Base-by-base conservation (phyloP, 2,329 filamentous ascomycete species). In the Pseudogymnoascus sp. region DNA sequence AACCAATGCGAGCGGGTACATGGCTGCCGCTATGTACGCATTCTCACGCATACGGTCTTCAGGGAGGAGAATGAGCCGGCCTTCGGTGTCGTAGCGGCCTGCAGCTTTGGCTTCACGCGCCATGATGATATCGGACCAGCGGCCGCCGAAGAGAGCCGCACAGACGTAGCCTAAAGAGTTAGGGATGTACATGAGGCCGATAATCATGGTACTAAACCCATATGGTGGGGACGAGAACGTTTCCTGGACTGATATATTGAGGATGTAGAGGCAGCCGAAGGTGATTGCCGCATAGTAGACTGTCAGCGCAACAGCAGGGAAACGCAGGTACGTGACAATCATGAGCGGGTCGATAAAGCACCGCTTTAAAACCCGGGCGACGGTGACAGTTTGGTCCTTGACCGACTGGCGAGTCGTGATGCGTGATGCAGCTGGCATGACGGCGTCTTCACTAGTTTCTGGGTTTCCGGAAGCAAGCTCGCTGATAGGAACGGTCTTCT, bases 21-120 rank as follows among this genome's bases (percentile, higher is more conserved):
- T 68, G 3, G 85, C 78, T 0, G 87, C 87, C 2, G 88, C 88
- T 0, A 93, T 74, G 88, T 88, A 93, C 2, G 88, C 88, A 71
- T 96, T 95, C 71, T 93, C 88, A 45, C 87, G 81, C 84, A 95
- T 90, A 11, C 91, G 83, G 73, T 96, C 91, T 75, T 95, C 91
- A 0, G 91, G 91, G 1, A 85, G 78, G 70, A 85, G 88, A 8
- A 90, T 76, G 18, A 91, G 77, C 63, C 81, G 82, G 12, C 89
- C 90, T 38, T 83, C 75, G 37, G 81, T 81, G 67, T 91, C 88
- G 69, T 87, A 88, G 23, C 89, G 80, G 11, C 84, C 84, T 0
- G 88, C 89, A 66, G 81, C 86, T n/a, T 77, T 78, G 0, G 91
- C 91, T 73, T 91, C 88, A 18, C 88, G 83, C 33, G 83, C 80